Evolutionary conservation across 768 basidiomycete species (phyloP).

Genomic region (Calvatia gigantea): DNA sequence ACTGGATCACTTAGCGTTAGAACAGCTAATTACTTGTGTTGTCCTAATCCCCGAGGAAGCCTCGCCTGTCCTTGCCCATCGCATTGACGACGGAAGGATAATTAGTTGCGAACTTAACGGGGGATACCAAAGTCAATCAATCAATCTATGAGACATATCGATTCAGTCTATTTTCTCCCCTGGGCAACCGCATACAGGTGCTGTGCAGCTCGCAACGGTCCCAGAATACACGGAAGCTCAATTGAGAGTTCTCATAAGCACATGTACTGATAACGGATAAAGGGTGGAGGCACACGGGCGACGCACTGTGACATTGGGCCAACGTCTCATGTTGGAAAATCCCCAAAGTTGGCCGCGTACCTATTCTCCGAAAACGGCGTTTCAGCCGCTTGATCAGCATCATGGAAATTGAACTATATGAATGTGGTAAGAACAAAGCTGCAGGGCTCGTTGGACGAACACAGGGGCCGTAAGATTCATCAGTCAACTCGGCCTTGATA

Average conservation of each 20-base stretch:
- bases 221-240: no score
- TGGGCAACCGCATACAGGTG: not conserved
- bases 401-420: not conserved
- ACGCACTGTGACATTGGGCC: not conserved
- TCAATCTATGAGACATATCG: constrained; percentile 4
- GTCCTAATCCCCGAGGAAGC: constrained; percentile 2
- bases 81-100: not conserved
- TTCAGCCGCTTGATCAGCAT: constrained; percentile 1
- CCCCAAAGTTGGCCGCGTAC: not conserved
- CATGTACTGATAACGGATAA: constrained; percentile 1
- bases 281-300: not conserved
- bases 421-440: not conserved
- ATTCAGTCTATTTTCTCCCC: not conserved
- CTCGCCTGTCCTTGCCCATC: not conserved
- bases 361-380: not conserved
- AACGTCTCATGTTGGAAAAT: not conserved
- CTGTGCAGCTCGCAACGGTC: not conserved
- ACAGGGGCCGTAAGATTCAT: constrained; percentile 8
- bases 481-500: constrained; percentile 11
- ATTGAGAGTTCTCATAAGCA: not conserved
- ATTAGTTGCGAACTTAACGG: constrained; percentile 11
- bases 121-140: constrained; percentile 11
- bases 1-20: not conserved
- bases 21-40: not conserved
- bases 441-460: not conserved